Conservation (phyloP, 495 filamentous ascomycete species). For the Penicillium alfredii region DNA sequence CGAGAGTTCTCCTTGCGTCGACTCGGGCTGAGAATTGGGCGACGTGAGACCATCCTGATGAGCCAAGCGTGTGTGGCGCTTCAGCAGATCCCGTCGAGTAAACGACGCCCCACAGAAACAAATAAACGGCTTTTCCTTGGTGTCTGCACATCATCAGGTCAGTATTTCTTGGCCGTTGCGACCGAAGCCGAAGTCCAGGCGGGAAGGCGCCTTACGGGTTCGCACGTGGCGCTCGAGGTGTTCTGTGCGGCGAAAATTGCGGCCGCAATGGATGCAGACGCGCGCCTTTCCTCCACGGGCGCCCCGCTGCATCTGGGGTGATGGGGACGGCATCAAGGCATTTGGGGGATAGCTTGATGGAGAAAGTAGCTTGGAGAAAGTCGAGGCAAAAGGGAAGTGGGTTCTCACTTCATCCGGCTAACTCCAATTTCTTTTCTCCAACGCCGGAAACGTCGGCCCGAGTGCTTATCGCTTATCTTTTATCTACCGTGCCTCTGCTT, state of each 20-base stretch:
- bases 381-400: too few species aligned
- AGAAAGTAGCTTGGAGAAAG: slow-evolving; percentile 23
- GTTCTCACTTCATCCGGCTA: too few species aligned
- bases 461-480: too few species aligned
- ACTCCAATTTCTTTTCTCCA: too few species aligned
- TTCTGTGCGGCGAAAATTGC: slow-evolving; percentile 40
- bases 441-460: too few species aligned
- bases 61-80: slow-evolving; percentile 45
- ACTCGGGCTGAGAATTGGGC: slow-evolving; percentile 27
- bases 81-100: slow-evolving; percentile 48
- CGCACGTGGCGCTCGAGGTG: slow-evolving; percentile 51
- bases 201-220: slow-evolving; percentile 39
- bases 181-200: too few species aligned
- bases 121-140: slow-evolving; percentile 50
- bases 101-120: slow-evolving; percentile 51
- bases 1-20: too few species aligned
- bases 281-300: slow-evolving; percentile 32
- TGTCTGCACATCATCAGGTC: slow-evolving; percentile 31
- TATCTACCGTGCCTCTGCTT: too few species aligned
- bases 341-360: slow-evolving; percentile 15
- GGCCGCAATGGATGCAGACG: slow-evolving; percentile 37
- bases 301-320: slow-evolving; percentile 20
- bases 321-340: slow-evolving; percentile 32
- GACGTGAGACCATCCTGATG: slow-evolving; percentile 31
- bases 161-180: too few species aligned